Evolutionary conservation across 192 early-diverging fungal genomes (phyloP).

Genomic region (Coemansia sp.): DNA sequence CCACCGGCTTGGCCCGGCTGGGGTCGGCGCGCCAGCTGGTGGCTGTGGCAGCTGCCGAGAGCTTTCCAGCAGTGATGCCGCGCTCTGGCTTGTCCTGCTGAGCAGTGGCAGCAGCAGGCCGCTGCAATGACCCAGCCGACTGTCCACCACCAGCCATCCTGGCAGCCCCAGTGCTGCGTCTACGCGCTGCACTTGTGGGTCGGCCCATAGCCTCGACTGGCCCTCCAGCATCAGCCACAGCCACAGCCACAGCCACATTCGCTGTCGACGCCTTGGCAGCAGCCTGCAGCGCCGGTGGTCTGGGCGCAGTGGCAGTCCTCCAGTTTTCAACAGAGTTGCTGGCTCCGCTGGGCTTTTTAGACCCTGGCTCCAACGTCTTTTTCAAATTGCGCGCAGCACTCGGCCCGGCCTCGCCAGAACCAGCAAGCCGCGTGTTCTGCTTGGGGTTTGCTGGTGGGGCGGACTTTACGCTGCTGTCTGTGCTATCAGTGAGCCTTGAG

Average conservation of each 20-base stretch:
- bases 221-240: not conserved
- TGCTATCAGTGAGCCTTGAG: not conserved
- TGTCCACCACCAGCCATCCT: not conserved
- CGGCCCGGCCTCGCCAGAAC: not conserved
- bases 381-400: not conserved
- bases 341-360: not conserved
- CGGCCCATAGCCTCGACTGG: not conserved
- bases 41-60: conserved; percentile 9
- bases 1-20: conserved; percentile 12
- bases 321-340: conserved; percentile 1
- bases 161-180: conserved; percentile 7
- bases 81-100: conserved; percentile 4
- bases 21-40: conserved; percentile 26
- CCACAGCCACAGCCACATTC: too few relatives aligned
- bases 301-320: conserved; percentile 6
- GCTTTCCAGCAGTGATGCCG: not conserved
- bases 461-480: not conserved
- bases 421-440: not conserved
- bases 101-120: not conserved
- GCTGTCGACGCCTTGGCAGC: not conserved
- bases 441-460: not conserved
- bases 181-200: not conserved
- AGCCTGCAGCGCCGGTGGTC: not conserved
- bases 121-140: not conserved
- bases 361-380: not conserved